Evolutionary conservation across 257 asterid species (phyloP).

Genomic region (Nicotiana undulata): DNA sequence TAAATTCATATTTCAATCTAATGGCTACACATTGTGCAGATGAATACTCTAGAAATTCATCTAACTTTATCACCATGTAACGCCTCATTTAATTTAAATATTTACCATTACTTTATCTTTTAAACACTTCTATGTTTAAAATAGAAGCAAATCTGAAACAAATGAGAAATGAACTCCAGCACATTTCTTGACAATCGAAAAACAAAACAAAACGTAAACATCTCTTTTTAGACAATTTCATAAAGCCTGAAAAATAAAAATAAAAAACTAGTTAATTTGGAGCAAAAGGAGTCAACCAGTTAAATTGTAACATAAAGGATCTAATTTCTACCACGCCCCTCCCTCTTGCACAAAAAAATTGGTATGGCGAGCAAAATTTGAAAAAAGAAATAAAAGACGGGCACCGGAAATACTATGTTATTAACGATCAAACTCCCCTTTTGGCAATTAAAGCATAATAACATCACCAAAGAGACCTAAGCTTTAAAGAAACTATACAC

Average conservation of each 20-base stretch:
- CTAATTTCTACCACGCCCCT: neutral
- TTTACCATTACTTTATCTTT: neutral
- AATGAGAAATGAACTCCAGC: neutral
- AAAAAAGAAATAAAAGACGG: neutral
- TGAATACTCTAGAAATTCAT: too few relatives aligned
- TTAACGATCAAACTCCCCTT: neutral
- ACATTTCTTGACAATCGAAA: neutral
- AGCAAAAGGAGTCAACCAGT: neutral
- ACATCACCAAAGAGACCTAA: neutral
- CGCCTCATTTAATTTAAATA: too few relatives aligned
- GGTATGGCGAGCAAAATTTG: neutral
- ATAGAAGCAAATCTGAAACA: neutral
- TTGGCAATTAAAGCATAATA: neutral
- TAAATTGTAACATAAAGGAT: neutral
- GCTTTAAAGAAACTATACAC: neutral
- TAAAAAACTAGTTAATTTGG: neutral
- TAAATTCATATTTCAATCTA: too few relatives aligned
- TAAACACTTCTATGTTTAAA: neutral
- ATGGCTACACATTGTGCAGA: too few relatives aligned
- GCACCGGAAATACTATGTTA: neutral
- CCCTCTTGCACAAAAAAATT: neutral
- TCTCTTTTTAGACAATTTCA: neutral
- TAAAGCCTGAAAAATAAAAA: neutral
- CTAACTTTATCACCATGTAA: too few relatives aligned
- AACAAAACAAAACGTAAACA: neutral